These are phyloP conservation scores for Chaetothyriales sp. DNA, from an alignment of 2,329 filamentous ascomycete genomes.

Conservation along the genomic window DNA sequence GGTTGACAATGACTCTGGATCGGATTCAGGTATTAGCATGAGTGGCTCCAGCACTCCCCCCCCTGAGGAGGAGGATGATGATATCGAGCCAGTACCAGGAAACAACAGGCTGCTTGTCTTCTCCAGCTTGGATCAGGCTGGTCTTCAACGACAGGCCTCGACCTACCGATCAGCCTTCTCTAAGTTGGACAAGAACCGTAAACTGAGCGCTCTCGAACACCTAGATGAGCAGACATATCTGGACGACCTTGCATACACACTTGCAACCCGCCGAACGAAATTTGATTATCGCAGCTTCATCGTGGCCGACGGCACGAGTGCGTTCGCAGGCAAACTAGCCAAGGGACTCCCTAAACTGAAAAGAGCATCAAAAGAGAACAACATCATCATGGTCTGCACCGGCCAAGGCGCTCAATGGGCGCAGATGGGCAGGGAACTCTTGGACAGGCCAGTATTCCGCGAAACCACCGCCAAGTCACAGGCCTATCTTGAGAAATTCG, in stretches of 20 bases:
- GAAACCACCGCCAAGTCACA: constrained; percentile 4
- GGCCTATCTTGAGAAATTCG: constrained; percentile 7
- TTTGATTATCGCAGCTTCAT: constrained; percentile 1
- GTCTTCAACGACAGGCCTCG: not conserved
- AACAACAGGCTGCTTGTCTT: not conserved
- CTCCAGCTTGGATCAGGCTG: not conserved
- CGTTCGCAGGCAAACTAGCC: constrained; percentile 3
- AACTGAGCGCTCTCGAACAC: not conserved
- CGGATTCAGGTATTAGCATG: constrained; percentile 1
- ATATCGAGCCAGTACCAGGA: not conserved
- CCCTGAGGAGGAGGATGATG: not conserved
- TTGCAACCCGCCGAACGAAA: constrained; percentile 3
- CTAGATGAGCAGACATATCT: not conserved
- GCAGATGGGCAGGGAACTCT: constrained; percentile 11
- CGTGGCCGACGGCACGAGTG: not conserved
- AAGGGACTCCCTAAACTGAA: not conserved
- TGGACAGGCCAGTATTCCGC: constrained; percentile 7
- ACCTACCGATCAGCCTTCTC: not conserved
- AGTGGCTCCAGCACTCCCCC: not conserved
- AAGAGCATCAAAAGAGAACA: not conserved
- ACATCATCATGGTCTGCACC: constrained; percentile 10
- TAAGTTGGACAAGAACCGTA: not conserved
- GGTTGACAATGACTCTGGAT: not conserved
- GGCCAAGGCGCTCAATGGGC: constrained; percentile 16
- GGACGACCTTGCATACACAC: constrained; percentile 6